Percentiles rank a stretch among this genome's conserved stretches.
These are phyloP conservation scores for Blastomyces parvus DNA, from an alignment of 2,329 filamentous ascomycete species.

Conservation along the genomic window DNA sequence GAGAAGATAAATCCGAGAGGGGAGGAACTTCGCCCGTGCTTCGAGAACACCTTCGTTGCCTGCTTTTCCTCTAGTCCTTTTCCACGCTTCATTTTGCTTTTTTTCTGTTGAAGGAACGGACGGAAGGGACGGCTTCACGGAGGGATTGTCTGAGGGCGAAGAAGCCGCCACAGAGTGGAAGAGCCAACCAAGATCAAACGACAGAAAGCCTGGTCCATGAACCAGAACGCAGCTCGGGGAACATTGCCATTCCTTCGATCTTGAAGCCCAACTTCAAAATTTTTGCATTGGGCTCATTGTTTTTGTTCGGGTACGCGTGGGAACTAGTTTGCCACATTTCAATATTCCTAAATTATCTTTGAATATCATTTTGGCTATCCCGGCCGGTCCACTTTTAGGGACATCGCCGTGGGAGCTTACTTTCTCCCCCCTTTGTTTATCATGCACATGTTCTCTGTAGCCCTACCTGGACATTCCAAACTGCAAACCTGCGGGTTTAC, in stretches of 20 bases:
- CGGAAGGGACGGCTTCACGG: background rate
- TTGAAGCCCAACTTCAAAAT: background rate
- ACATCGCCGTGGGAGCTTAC: background rate
- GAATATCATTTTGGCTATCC: background rate
- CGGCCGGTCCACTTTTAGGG: background rate
- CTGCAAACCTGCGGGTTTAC: background rate
- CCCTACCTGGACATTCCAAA: background rate
- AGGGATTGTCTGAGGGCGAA: background rate
- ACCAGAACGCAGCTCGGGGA: background rate
- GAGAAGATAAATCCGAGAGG: background rate
- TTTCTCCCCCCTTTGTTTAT: background rate
- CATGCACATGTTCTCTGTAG: background rate
- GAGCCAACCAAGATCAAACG: background rate
- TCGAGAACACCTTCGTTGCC: background rate
- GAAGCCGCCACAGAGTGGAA: background rate
- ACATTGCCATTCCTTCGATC: background rate
- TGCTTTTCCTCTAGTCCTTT: no score
- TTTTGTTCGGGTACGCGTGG: background rate
- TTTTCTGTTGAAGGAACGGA: background rate
- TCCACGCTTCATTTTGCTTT: background rate
- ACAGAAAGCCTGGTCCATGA: background rate
- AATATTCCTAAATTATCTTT: background rate
- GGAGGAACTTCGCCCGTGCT: background rate
- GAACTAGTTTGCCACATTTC: background rate
- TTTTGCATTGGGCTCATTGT: background rate